Percentiles rank a stretch among this genome's conserved stretches.
Evolutionary conservation across 225 moss, liverwort and hornwort species (phyloP).

Genomic region (Climacium dendroides): DNA sequence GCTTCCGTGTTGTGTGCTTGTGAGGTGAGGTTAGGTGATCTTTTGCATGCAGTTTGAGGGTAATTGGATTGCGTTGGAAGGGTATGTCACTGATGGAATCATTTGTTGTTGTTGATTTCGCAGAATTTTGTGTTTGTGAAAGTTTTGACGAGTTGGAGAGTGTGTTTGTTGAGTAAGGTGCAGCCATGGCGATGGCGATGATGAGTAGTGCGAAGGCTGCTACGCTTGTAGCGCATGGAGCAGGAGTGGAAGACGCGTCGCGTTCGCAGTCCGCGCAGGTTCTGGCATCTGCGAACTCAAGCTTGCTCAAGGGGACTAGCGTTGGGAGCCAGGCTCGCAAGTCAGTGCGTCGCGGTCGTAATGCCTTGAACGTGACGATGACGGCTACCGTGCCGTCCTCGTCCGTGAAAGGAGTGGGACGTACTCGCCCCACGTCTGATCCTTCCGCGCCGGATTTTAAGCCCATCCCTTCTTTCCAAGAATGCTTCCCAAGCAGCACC

Average conservation of each 20-base stretch:
- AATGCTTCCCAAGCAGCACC: conserved; percentile 83
- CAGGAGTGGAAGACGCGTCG: not conserved
- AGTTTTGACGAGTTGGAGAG: not conserved
- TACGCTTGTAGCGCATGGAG: not conserved
- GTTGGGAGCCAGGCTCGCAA: not conserved
- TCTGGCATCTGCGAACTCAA: conserved; percentile 17
- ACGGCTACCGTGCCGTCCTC: conserved; percentile 33
- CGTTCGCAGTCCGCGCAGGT: not conserved
- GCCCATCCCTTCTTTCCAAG: conserved; percentile 72
- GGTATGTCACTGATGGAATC: not conserved
- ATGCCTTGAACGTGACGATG: conserved; percentile 11
- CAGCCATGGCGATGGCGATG: conserved; percentile 1
- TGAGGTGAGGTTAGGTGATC: not conserved
- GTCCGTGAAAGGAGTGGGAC: conserved; percentile 36
- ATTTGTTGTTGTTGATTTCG: not conserved
- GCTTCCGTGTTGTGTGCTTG: not conserved
- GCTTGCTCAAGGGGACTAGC: not conserved
- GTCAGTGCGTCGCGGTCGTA: not conserved
- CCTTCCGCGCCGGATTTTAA: conserved; percentile 75
- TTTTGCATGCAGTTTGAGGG: not conserved
- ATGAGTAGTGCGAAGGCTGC: not conserved
- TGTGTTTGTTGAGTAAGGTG: not conserved
- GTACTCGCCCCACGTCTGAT: conserved; percentile 60
- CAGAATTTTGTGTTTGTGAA: not conserved
- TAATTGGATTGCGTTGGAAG: not conserved